Conservation (phyloP, 1,284 basidiomycete genomes). For the Boletus coffeatus region DNA sequence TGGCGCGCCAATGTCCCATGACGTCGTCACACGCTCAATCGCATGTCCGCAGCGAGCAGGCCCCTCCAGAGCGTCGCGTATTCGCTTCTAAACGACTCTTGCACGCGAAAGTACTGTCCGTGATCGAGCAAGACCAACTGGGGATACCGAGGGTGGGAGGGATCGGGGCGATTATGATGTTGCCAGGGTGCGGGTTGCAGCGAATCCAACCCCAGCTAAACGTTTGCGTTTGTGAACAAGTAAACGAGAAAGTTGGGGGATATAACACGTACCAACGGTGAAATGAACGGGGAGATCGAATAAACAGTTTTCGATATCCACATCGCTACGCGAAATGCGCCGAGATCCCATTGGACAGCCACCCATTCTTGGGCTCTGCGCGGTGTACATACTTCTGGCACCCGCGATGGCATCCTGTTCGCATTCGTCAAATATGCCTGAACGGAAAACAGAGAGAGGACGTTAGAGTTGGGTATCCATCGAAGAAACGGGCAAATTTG, state of each 20-base stretch:
- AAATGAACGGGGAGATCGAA: slow-evolving; percentile 79
- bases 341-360: slow-evolving; percentile 59
- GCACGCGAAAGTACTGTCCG: no score
- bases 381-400: slow-evolving; percentile 77
- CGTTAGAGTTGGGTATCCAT: slow-evolving; percentile 68
- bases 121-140: no score
- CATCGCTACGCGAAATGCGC: slow-evolving; percentile 53
- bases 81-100: no score
- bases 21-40: no score
- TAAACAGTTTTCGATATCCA: slow-evolving; percentile 66
- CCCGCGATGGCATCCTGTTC: slow-evolving; percentile 73
- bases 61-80: no score
- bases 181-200: no score
- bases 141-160: no score
- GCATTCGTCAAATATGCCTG: slow-evolving; percentile 70
- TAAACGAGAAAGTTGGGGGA: neutral
- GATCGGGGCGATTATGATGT: no score
- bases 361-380: slow-evolving; percentile 71
- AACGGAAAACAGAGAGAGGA: slow-evolving; percentile 64
- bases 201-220: no score
- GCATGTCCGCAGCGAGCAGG: no score
- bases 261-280: slow-evolving; percentile 48
- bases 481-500: slow-evolving; percentile 79
- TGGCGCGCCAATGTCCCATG: no score
- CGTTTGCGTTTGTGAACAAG: neutral